A percentile compares a stretch with the other conserved stretches of the same genome.
Evolutionary conservation across 192 early-diverging fungal species (phyloP).

Genomic region (Backusella liffmaniae): DNA sequence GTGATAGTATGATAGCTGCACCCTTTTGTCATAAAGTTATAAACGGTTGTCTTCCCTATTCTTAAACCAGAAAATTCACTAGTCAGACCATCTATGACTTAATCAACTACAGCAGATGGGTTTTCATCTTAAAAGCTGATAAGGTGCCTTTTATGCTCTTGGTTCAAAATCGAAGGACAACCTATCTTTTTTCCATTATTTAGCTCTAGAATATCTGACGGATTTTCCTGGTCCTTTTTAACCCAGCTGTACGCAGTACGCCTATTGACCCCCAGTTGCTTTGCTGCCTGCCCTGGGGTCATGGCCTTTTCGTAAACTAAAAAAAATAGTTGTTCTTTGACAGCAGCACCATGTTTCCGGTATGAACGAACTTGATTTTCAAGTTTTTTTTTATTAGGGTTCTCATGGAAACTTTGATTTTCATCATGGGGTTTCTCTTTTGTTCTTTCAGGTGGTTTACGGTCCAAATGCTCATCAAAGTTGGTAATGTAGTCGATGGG

Average conservation of each 20-base stretch:
- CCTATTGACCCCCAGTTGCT: neutral
- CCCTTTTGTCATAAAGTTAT: constrained; percentile 8
- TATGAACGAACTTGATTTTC: neutral
- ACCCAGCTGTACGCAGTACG: constrained; percentile 7
- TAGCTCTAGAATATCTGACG: constrained; percentile 2
- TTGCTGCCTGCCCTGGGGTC: constrained; percentile 2
- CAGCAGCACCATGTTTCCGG: neutral
- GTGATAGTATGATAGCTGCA: too few relatives aligned
- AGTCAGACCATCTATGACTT: neutral
- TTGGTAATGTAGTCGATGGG: neutral
- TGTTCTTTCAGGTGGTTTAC: constrained; percentile 1
- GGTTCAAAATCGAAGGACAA: constrained; percentile 3
- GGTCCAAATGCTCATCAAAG: neutral
- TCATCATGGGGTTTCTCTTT: constrained; percentile 3
- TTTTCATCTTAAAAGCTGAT: neutral
- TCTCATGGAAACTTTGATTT: neutral
- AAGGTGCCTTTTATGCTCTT: neutral
- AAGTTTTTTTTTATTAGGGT: neutral
- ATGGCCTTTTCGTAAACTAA: constrained; percentile 1
- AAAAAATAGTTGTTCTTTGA: constrained; percentile 1
- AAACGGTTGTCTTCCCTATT: neutral
- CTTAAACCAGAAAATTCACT: neutral
- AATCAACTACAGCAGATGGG: neutral
- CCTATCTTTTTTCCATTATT: constrained; percentile 6
- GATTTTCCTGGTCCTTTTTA: constrained; percentile 4